Base-by-base conservation (phyloP, 352 stramenopile genomes). In the Elongisporangium undulatum region DNA sequence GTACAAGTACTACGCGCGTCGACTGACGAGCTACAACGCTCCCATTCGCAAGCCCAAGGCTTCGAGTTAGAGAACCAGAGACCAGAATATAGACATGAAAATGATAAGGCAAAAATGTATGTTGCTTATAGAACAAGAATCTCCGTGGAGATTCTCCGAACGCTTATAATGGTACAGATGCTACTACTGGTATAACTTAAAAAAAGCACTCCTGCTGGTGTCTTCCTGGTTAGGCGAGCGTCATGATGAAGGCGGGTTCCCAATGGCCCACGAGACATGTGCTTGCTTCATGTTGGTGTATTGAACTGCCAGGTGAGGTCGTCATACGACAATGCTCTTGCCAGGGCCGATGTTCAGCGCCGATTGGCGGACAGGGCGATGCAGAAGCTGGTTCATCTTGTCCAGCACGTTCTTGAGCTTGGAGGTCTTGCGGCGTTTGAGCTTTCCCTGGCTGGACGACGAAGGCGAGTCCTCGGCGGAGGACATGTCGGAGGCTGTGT, bases 281-380 rank as follows among this genome's bases (percentile, higher is more conserved):
- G 21, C 22, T 59, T 68, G 48, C 63, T 74, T 71, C 63, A 63
- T 60, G 59, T 68, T 34, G 67, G 26, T 67, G 61, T 64, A 66
- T 71, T 26, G 50, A 38, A 38, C 6, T 45, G 34, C 1, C 34
- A 45, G 34, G 13, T 17, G n/a, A 45, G 34, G 34, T 45, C 34
- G 34, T 59, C 58, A 92, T 22, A 92, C 79, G 56, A 90, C 76
- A 58, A 92, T 92, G 68, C 76, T 89, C 66, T 87, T 85, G 63
- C 66, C 70, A 2, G 74, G 71, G 0, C 72, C 57, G 58, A 89
- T 66, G 66, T 89, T 85, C 52, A 91, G 66, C 22, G 75, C 79
- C 23, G 77, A 79, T 59, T 83, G 82, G n/a, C 82, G 79, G 51
- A 92, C 82, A 7, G 82, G 82, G 5, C 79, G 74, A 63, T 92